These are phyloP conservation scores for Tylopilus rubrobrunneus DNA, from an alignment of 768 basidiomycete species.

Conservation along the genomic window DNA sequence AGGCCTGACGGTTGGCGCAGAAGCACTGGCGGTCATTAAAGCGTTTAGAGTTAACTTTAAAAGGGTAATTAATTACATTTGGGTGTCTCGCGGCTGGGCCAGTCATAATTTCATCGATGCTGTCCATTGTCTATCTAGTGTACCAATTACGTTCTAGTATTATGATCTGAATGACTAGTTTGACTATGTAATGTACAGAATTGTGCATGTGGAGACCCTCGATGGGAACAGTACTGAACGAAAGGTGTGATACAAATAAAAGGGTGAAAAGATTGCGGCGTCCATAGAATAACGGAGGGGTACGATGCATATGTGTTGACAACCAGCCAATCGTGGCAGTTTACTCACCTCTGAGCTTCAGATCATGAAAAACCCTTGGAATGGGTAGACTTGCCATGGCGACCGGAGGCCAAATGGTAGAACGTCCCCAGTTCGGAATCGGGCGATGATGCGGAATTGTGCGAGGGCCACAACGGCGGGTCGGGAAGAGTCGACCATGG, in stretches of 20 bases:
- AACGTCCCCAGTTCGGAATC: background rate
- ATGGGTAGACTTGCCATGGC: background rate
- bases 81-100: background rate
- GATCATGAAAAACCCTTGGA: background rate
- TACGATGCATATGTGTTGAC: background rate
- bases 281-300: background rate
- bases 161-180: background rate
- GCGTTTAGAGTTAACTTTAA: background rate
- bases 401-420: constrained; percentile 4
- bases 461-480: background rate
- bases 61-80: background rate
- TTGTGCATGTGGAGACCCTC: background rate
- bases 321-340: constrained; percentile 1
- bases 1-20: background rate
- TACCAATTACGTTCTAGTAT: background rate
- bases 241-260: background rate
- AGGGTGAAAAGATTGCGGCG: background rate
- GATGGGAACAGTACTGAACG: background rate
- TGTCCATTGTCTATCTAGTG: background rate
- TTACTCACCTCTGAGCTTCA: background rate
- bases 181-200: background rate
- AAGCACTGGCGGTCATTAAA: background rate
- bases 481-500: background rate
- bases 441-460: background rate
- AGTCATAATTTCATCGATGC: background rate